Percentiles rank a stretch among this genome's conserved stretches.
Evolutionary conservation across 2,329 filamentous ascomycete species (phyloP).

Genomic region (Ceratocystis eucalypticola): DNA sequence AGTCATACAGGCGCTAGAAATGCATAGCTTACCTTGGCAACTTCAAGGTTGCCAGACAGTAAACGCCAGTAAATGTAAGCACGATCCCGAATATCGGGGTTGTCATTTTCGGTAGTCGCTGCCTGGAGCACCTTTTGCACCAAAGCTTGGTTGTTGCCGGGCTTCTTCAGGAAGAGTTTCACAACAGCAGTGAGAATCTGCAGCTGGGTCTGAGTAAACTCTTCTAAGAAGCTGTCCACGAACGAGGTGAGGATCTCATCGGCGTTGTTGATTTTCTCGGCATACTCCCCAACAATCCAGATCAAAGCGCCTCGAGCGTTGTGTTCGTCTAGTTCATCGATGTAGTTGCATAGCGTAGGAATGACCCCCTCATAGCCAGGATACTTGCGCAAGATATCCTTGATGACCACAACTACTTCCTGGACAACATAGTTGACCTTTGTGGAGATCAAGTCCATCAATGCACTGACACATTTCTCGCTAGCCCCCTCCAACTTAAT

Average conservation of each 20-base stretch:
- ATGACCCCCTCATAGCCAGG: slow-evolving; percentile 97
- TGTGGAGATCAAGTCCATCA: slow-evolving; percentile 87
- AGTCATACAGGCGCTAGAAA: background rate
- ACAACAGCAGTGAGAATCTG: slow-evolving; percentile 96
- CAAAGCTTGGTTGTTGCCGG: slow-evolving; percentile 74
- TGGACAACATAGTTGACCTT: slow-evolving; percentile 99
- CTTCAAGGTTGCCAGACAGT: slow-evolving; percentile 76
- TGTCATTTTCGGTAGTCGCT: slow-evolving; percentile 89
- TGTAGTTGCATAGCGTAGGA: slow-evolving; percentile 86
- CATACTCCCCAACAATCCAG: slow-evolving; percentile 98
- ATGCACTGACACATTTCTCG: slow-evolving; percentile 87
- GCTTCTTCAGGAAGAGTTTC: slow-evolving; percentile 95
- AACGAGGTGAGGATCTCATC: slow-evolving; percentile 84
- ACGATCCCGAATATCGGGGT: slow-evolving; percentile 90
- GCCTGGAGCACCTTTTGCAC: slow-evolving; percentile 90
- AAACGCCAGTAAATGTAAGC: slow-evolving; percentile 98
- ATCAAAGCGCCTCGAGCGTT: slow-evolving; percentile 82
- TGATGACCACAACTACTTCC: slow-evolving; percentile 97
- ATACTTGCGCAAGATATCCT: slow-evolving; percentile 95
- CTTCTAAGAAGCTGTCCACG: slow-evolving; percentile 87
- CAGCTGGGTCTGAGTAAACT: slow-evolving; percentile 96
- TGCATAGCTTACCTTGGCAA: slow-evolving; percentile 56
- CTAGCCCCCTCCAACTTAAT: slow-evolving; percentile 96
- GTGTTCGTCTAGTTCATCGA: slow-evolving; percentile 92
- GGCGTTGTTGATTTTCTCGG: slow-evolving; percentile 98